Evolutionary conservation across 2,329 filamentous ascomycete genomes (phyloP), one percentile per base, ranked within the genome.

Genomic region (Fusarium succisae): DNA sequence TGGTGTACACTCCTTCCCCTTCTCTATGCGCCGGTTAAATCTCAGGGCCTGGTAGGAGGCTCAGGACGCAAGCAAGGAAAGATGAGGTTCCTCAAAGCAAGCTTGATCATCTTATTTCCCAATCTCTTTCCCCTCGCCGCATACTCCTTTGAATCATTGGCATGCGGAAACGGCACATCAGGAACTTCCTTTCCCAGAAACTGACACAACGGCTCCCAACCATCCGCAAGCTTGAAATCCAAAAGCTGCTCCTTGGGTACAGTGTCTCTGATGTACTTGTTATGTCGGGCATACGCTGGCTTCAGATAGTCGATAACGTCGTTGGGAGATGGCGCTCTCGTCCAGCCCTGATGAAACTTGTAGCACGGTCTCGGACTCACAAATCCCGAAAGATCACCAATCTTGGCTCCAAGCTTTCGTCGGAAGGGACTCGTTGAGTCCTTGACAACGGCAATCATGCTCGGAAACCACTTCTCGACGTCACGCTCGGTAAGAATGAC

Each of bases 111-210:
- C 65, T 73, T 73, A 0, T 35, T 55, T 0, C 11, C 24, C 32
- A 73, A 1, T 11, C 37, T 50, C 37, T 59, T 73, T 0, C 32
- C 14, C 35, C 70, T 59, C 2, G 24, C 47, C 4, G 28, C 37
- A 30, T 73, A 73, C 37, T 61, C 70, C 7, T 57, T 67, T 3
- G 56, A 43, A 4, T 80, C 78, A 24, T 82, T 82, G 1, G 75
- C 59, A 32, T 74, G 74, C 1, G 81, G 81, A 39, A 81, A 81
- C n/a, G 69, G 69, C 5, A 68, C 70, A 4, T 72, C 59, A 0
- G 81, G 82, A 13, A 80, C 58, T 2, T 79, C 35, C 64, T 81
- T 82, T 0, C 78, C 80, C 20, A 84, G 44, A 28, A 84, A 83
- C 6, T 63, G 45, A 26, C 82, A 83, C 11, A 84, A 50, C 3